A percentile compares a stretch with the other conserved stretches of the same genome.
Evolutionary conservation across 305 asterid genomes (phyloP).

Genomic region (Rubia occidens): DNA sequence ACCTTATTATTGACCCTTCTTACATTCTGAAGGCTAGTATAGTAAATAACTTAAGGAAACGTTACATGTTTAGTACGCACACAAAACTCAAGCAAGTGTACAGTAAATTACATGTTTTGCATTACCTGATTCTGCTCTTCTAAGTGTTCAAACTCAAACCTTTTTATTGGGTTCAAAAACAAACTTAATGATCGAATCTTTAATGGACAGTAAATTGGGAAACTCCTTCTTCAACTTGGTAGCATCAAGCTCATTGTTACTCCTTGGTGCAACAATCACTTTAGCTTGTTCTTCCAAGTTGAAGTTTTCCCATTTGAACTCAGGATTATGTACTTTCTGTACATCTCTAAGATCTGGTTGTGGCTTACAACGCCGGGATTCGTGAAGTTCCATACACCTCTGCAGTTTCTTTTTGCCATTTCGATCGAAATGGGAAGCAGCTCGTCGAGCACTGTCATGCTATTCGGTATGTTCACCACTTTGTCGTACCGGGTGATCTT

Average conservation of each 20-base stretch:
- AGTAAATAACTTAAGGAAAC: too few species aligned
- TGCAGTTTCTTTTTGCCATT: background rate
- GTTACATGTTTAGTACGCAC: too few species aligned
- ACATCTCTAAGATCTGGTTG: background rate
- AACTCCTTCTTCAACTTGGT: background rate
- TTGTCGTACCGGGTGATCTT: background rate
- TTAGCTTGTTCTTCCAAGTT: slow-evolving; percentile 3
- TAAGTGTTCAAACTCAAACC: background rate
- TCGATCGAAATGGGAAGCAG: slow-evolving; percentile 2
- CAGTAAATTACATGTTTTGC: too few species aligned
- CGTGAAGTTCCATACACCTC: slow-evolving; percentile 4
- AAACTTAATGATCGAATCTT: slow-evolving; percentile 2
- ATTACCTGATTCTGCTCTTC: background rate
- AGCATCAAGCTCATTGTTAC: slow-evolving; percentile 1
- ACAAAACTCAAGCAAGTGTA: too few species aligned
- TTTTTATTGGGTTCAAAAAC: background rate
- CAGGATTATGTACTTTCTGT: background rate
- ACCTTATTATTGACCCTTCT: too few species aligned
- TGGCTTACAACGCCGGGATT: background rate
- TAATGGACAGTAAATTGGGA: background rate
- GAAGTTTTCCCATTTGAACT: slow-evolving; percentile 3
- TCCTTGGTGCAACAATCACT: slow-evolving; percentile 3
- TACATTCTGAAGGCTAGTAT: too few species aligned
- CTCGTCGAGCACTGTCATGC: slow-evolving; percentile 6
- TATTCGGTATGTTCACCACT: slow-evolving; percentile 3